Evolutionary conservation across 2,329 filamentous ascomycete genomes (phyloP).

Genomic region (Stemphylium lycopersici): DNA sequence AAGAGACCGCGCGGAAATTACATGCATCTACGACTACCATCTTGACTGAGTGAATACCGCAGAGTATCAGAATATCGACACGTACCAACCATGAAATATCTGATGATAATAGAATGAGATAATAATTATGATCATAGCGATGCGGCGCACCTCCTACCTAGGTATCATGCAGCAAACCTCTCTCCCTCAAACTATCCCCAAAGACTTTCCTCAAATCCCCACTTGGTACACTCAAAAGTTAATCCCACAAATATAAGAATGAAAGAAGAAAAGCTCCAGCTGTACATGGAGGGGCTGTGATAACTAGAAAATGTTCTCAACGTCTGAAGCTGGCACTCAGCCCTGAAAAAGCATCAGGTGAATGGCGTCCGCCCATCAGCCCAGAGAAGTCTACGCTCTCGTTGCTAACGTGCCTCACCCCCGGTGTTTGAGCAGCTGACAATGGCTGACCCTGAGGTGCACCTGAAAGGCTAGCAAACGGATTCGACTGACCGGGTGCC

Average conservation of each 20-base stretch:
- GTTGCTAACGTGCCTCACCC: slow-evolving; percentile 62
- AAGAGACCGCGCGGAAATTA: not conserved
- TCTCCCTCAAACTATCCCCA: not conserved
- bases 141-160: slow-evolving; percentile 9
- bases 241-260: not conserved
- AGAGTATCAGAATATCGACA: not conserved
- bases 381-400: slow-evolving; percentile 71
- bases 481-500: slow-evolving; percentile 60
- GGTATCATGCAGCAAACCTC: slow-evolving; percentile 16
- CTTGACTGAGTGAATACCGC: not conserved
- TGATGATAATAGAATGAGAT: slow-evolving; percentile 2
- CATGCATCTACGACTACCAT: not conserved
- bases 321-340: slow-evolving; percentile 64
- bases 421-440: slow-evolving; percentile 29
- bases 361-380: slow-evolving; percentile 71
- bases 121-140: slow-evolving; percentile 5
- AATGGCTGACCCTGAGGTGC: slow-evolving; percentile 28
- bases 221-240: slow-evolving; percentile 2
- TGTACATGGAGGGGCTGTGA: not conserved
- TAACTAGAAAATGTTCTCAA: slow-evolving; percentile 11
- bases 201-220: not conserved
- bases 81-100: not conserved
- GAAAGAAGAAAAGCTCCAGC: not conserved
- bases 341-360: slow-evolving; percentile 79
- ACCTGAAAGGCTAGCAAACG: slow-evolving; percentile 53